Evolutionary conservation across 352 stramenopile genomes (phyloP).

Genomic region (Globisporangium irregulare): DNA sequence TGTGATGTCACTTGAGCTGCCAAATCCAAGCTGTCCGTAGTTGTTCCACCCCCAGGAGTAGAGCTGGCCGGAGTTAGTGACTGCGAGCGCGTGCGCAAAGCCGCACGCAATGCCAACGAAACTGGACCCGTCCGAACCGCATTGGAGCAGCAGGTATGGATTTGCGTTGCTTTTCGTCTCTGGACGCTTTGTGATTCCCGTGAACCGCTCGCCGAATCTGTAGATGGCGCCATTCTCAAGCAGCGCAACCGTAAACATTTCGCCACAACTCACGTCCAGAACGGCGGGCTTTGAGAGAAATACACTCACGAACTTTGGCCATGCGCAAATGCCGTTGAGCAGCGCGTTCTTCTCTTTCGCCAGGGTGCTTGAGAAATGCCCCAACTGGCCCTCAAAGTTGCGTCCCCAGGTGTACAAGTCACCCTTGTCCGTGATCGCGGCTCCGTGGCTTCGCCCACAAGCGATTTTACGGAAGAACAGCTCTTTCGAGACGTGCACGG

Average conservation of each 20-base stretch:
- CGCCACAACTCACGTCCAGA: slow-evolving; percentile 59
- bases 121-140: slow-evolving; percentile 24
- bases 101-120: slow-evolving; percentile 68
- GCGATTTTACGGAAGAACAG: slow-evolving; percentile 58
- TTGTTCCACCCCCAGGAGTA: slow-evolving; percentile 82
- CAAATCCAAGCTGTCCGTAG: slow-evolving; percentile 75
- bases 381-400: slow-evolving; percentile 86
- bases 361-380: slow-evolving; percentile 40
- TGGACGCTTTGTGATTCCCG: slow-evolving; percentile 22
- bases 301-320: slow-evolving; percentile 69
- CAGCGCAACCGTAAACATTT: slow-evolving; percentile 74
- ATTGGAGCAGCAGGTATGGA: slow-evolving; percentile 28
- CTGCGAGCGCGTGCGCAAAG: slow-evolving; percentile 60
- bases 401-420: slow-evolving; percentile 89
- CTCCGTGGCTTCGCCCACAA: slow-evolving; percentile 71
- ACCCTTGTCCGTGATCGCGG: slow-evolving; percentile 68
- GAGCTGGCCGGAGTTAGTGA: slow-evolving; percentile 48
- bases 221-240: slow-evolving; percentile 65
- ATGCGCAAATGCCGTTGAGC: slow-evolving; percentile 58
- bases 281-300: slow-evolving; percentile 46
- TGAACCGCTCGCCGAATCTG: slow-evolving; percentile 71
- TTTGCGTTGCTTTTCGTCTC: slow-evolving; percentile 18
- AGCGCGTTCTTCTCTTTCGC: slow-evolving; percentile 30
- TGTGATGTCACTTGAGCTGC: slow-evolving; percentile 17
- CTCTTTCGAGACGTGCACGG: slow-evolving; percentile 38